Evolutionary conservation across 2,329 filamentous ascomycete genomes (phyloP), one percentile per base, ranked within the genome.

Genomic region (Penicillium sclerotigenum): DNA sequence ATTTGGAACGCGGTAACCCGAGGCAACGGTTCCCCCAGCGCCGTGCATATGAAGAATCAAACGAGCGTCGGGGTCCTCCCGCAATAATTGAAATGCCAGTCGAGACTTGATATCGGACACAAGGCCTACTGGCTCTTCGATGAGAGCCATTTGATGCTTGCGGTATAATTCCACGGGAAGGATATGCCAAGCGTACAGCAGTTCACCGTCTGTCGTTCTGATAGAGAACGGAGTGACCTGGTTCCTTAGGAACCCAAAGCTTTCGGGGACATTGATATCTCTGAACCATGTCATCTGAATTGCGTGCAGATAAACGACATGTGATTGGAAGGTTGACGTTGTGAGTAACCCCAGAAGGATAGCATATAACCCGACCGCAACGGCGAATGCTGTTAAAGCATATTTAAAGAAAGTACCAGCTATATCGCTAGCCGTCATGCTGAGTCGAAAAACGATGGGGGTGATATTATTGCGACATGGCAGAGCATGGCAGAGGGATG

Each of bases 231-330:
- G 77, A 0, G 76, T 79, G 22, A 78, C 78, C 64, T 82, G 79
- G 43, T 79, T 79, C 34, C 71, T 72, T 8, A 81, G 61, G 53
- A 81, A 81, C 3, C 79, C 73, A 70, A 75, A 81, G 37, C 71
- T 65, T 60, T 81, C 79, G 1, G 79, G 78, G 4, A 76, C 59
- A 60, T 81, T 73, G 16, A 81, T 71, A 57, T 81, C 75, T 62
- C 79, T 77, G 60, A 78, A 80, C 80, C 81, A 83, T 16, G 82
- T 84, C 65, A 83, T 74, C 6, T 77, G 78, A 7, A 84, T 69
- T 2, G 73, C 71, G 61, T 86, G 77, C 1, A 86, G 75, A 62
- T 85, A 85, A 24, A 85, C 80, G 28, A 79, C 79, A 60, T 86
- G 81, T 18, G 76, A 73, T 68, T 86, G 83, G 33, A 84, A 71